Evolutionary conservation across 2,329 filamentous ascomycete genomes (phyloP).

Genomic region (Calycina herbarum): DNA sequence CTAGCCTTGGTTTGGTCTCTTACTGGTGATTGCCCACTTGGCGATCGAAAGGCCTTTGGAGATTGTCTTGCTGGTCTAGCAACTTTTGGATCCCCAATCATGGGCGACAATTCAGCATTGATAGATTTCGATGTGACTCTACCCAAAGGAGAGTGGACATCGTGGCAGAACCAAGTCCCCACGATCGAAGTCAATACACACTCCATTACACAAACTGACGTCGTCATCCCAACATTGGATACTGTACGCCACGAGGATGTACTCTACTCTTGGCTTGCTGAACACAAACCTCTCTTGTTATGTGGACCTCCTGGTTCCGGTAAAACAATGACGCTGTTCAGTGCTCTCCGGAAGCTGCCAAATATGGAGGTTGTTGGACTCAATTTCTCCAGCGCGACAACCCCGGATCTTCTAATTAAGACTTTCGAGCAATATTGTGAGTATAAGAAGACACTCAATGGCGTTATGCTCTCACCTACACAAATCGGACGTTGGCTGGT

Average conservation of each 20-base stretch:
- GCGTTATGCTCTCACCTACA: conserved; percentile 90
- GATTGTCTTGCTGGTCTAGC: conserved; percentile 80
- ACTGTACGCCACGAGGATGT: conserved; percentile 98
- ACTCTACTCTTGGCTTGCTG: conserved; percentile 98
- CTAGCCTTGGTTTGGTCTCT: conserved; percentile 93
- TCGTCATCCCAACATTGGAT: conserved; percentile 96
- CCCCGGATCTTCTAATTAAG: conserved; percentile 95
- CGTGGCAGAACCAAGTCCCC: conserved; percentile 94
- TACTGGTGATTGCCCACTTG: conserved; percentile 88
- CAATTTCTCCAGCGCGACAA: conserved; percentile 98
- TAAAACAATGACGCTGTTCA: conserved; percentile 99
- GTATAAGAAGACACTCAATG: conserved; percentile 97
- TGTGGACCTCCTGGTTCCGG: conserved; percentile 97
- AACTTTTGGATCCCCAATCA: conserved; percentile 79
- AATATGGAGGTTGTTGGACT: conserved; percentile 99
- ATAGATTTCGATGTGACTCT: conserved; percentile 94
- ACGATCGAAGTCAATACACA: conserved; percentile 97
- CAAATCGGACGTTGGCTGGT: conserved; percentile 98
- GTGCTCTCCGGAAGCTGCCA: conserved; percentile 90
- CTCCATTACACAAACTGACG: conserved; percentile 95
- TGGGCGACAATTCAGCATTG: conserved; percentile 77
- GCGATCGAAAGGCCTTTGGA: conserved; percentile 85
- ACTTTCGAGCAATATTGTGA: conserved; percentile 99
- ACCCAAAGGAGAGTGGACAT: conserved; percentile 83
- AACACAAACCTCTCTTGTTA: conserved; percentile 94